Base-by-base conservation (phyloP, 2,329 filamentous ascomycete species). In the Torrubiella hemipterigena region DNA sequence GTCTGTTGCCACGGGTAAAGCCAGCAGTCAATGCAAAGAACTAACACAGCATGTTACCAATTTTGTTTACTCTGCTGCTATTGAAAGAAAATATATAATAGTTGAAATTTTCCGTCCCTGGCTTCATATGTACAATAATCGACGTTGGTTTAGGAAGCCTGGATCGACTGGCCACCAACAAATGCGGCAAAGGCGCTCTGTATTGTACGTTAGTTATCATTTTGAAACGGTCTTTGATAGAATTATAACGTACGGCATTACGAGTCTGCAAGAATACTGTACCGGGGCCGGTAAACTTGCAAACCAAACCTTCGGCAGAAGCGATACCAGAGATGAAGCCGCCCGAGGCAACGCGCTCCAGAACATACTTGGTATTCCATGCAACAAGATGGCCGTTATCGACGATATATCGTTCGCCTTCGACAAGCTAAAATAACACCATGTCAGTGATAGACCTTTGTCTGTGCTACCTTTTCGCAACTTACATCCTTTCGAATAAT, bases 351-450 rank as follows among this genome's bases (percentile, higher is more conserved):
- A 93, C 81, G 12, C 91, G 77, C 59, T 95, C 86, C 39, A 98
- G 75, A 5, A 83, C 69, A 48, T 96, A 98, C 49, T 93, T 85
- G 49, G 82, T 87, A 52, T 95, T 95, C 91, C 91, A 98, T 0
- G 91, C 89, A 1, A 96, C 86, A 1, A 96, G 67, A 44, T 96
- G 86, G 4, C 85, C 85, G 46, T 94, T 94, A 47, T 94, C 85
- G 34, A 95, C 77, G 42, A 91, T 84, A 55, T 95, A 96, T 44
- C 80, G 81, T 52, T 96, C 89, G 8, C 79, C 79, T 10, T 77
- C 70, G 27, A 53, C 56, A 17, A 78, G 61, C 66, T 69, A 30
- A n/a, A n/a, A n/a, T n/a, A n/a, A n/a, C n/a, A n/a, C n/a, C n/a
- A n/a, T n/a, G n/a, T n/a, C n/a, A n/a, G n/a, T n/a, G n/a, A n/a